Evolutionary conservation across 345 rosid genomes (phyloP).

Genomic region (Camelina hispida): DNA sequence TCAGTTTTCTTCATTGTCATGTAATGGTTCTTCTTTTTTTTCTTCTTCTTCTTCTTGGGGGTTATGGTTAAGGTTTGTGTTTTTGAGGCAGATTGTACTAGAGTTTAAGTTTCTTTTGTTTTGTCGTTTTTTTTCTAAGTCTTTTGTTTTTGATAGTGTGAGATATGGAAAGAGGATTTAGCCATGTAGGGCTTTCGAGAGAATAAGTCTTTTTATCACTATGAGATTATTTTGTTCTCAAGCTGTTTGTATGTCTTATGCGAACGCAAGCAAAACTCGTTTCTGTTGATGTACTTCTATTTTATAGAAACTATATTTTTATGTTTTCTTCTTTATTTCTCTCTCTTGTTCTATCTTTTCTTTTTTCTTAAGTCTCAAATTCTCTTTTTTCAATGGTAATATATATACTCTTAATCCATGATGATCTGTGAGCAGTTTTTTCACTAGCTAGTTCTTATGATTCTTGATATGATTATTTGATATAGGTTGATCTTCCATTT

Average conservation of each 20-base stretch:
- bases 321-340: slow-evolving; percentile 31
- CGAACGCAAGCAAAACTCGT: slow-evolving; percentile 44
- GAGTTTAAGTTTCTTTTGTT: slow-evolving; percentile 39
- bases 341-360: neutral
- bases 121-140: slow-evolving; percentile 14
- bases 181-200: slow-evolving; percentile 48
- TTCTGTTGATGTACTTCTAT: slow-evolving; percentile 43
- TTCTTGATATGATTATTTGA: neutral
- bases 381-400: neutral
- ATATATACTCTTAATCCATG: neutral
- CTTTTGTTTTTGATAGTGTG: slow-evolving; percentile 39
- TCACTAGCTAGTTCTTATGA: neutral
- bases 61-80: slow-evolving; percentile 46
- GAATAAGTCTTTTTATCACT: slow-evolving; percentile 44
- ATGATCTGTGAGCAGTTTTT: neutral
- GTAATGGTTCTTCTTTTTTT: slow-evolving; percentile 39
- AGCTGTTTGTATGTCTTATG: slow-evolving; percentile 48
- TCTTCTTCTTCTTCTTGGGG: slow-evolving; percentile 24
- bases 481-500: neutral
- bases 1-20: slow-evolving; percentile 38
- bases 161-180: slow-evolving; percentile 39
- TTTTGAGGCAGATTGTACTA: slow-evolving; percentile 45
- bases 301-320: slow-evolving; percentile 40
- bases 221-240: slow-evolving; percentile 44
- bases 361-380: neutral